A percentile compares a stretch with the other conserved stretches of the same genome.
These are phyloP conservation scores for Zygosaccharomyces rouxii DNA, from an alignment of 805 yeast genomes.

Conservation along the genomic window DNA sequence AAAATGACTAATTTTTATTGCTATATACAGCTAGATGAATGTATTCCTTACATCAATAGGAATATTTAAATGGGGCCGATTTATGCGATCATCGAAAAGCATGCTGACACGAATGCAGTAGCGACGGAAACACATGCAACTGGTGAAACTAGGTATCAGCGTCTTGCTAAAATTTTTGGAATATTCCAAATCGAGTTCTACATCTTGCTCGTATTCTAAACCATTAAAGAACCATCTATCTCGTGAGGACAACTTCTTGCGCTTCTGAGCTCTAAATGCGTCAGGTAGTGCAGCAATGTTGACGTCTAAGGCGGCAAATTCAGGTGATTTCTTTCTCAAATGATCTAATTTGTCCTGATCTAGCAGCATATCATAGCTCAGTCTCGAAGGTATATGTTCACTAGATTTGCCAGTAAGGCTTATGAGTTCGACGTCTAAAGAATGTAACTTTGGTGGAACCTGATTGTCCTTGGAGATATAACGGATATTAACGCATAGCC, in stretches of 20 bases:
- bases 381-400: slow-evolving; percentile 33
- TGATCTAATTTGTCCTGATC: slow-evolving; percentile 1
- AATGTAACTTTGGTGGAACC: slow-evolving; percentile 29
- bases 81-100: slow-evolving; percentile 26
- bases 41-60: slow-evolving; percentile 11
- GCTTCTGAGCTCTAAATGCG: background rate
- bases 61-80: slow-evolving; percentile 12
- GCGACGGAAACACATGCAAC: slow-evolving; percentile 44
- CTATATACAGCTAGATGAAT: background rate
- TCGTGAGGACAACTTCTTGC: background rate
- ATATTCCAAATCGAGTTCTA: slow-evolving; percentile 15
- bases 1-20: background rate
- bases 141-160: slow-evolving; percentile 45
- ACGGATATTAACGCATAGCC: slow-evolving; percentile 27
- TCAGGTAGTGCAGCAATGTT: background rate
- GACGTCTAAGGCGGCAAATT: slow-evolving; percentile 2
- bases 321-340: background rate
- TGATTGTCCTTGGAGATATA: slow-evolving; percentile 28
- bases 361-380: background rate
- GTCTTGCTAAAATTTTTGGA: slow-evolving; percentile 37
- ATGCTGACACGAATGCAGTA: slow-evolving; percentile 43
- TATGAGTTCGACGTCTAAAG: slow-evolving; percentile 28
- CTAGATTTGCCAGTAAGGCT: slow-evolving; percentile 34
- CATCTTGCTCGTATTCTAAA: background rate
- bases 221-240: background rate